phyloP scores from a whole-genome alignment of 768 basidiomycete species.

The Ramaria rubella region DNA sequence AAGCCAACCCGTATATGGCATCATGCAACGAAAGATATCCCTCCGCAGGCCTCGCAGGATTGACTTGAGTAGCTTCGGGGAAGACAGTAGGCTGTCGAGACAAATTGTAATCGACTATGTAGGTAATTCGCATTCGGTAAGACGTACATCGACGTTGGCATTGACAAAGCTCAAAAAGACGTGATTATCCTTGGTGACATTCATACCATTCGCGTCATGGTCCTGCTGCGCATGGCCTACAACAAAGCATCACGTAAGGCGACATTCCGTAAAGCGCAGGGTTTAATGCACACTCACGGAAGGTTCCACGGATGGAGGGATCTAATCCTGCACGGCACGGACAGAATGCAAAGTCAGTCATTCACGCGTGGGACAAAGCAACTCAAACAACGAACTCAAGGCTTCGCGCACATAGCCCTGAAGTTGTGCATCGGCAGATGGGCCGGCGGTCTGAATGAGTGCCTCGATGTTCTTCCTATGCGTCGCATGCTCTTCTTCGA shows the following conservation, averaged over 20 bases:
- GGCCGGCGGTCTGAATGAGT: slow-evolving; percentile 25
- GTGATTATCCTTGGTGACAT: slow-evolving; percentile 41
- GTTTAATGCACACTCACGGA: slow-evolving; percentile 37
- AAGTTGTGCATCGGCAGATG: slow-evolving; percentile 35
- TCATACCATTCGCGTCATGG: slow-evolving; percentile 35
- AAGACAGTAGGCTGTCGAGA: slow-evolving; percentile 45
- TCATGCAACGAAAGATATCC: slow-evolving; percentile 34
- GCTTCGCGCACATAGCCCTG: slow-evolving; percentile 62
- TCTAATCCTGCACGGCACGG: slow-evolving; percentile 61
- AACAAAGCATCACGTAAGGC: neutral
- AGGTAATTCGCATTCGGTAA: neutral
- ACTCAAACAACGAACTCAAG: slow-evolving; percentile 44
- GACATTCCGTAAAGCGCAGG: neutral
- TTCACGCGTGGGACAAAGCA: neutral
- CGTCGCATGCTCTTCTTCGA: slow-evolving; percentile 40
- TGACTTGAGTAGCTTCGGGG: slow-evolving; percentile 38
- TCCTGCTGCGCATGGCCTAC: slow-evolving; percentile 44
- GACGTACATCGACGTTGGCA: slow-evolving; percentile 53
- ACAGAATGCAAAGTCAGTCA: slow-evolving; percentile 10
- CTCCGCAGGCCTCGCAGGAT: slow-evolving; percentile 40
- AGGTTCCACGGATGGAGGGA: slow-evolving; percentile 65
- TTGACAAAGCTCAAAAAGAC: slow-evolving; percentile 57
- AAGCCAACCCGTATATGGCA: slow-evolving; percentile 9
- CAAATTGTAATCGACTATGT: neutral
- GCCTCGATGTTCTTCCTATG: slow-evolving; percentile 12